Evolutionary conservation across 768 basidiomycete genomes (phyloP), one percentile per base, ranked within the genome.

Genomic region (Coprinopsis marcescibilis): DNA sequence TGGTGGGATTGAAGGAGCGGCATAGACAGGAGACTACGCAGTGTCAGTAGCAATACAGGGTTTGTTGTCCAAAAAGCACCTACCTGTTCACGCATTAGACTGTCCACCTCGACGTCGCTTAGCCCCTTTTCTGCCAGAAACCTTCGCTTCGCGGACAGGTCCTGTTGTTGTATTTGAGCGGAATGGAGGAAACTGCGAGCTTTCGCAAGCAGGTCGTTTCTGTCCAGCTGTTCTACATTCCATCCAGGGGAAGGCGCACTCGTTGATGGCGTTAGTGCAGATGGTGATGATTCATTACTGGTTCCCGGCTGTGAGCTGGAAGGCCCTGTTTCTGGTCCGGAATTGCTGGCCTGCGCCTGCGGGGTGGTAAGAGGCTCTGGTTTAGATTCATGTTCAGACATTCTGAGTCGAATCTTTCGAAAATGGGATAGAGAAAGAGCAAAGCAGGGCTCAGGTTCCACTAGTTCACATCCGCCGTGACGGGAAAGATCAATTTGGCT

Each of bases 61-160:
- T 30, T 10, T 8, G 17, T 43, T n/a, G 19, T 26, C 32, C 23
- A 33, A 4, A n/a, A 27, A 8, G 60, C 75, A 36, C 54, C n/a
- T n/a, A 87, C 86, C 55, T 71, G 44, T 52, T 81, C 78, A 34
- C 66, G 72, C 36, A 89, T 59, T 15, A 89, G 65, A 0, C 59
- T 60, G 37, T 80, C 73, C 33, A 88, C 75, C 57, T 90, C 88
- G 8, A 37, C 43, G 3, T 73, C 71, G n/a, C 66, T 68, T 21
- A 90, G 65, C 1, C 87, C 88, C 56, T 89, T 89, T 54, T 86
- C 85, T 0, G 57, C 57, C 11, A 90, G 73, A 52, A 90, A 90
- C 42, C 65, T 63, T 6, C 78, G 76, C 57, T 86, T 86, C 2
- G 76, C 72, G 1, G 59, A 46, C 0, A 60, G 30, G 54, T 84